Percentiles rank a stretch among this genome's conserved stretches.
Evolutionary conservation across 257 asterid genomes (phyloP).

Genomic region (Primulina tabacum): DNA sequence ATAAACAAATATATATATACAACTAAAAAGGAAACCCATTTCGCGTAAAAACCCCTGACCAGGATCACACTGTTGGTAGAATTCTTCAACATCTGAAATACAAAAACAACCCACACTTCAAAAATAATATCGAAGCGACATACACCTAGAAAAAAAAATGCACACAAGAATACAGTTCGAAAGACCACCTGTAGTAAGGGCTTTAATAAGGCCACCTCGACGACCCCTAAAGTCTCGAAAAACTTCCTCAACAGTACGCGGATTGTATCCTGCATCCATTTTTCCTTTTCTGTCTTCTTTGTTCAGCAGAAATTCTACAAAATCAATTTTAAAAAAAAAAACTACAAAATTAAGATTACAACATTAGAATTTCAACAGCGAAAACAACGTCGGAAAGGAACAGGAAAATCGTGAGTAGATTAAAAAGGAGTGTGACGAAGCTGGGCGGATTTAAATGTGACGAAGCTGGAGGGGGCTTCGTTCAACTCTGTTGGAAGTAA

Average conservation of each 20-base stretch:
- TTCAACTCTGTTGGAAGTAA: conserved; percentile 31
- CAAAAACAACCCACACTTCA: not conserved
- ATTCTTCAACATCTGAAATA: conserved; percentile 56
- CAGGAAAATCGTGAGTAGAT: conserved; percentile 13
- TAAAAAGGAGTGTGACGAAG: conserved; percentile 8
- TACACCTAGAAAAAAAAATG: not conserved
- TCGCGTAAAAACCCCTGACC: conserved; percentile 25
- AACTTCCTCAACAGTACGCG: conserved; percentile 54
- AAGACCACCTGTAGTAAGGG: conserved; percentile 49
- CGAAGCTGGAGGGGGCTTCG: not conserved
- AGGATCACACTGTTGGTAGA: conserved; percentile 58
- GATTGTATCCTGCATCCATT: conserved; percentile 41
- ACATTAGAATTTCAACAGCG: not conserved
- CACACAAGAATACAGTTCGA: not conserved
- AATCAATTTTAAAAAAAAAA: not conserved
- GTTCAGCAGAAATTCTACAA: conserved; percentile 3
- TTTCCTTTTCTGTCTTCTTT: not conserved
- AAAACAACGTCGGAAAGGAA: not conserved
- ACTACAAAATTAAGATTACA: not conserved
- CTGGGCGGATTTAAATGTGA: conserved; percentile 46
- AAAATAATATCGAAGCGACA: not conserved
- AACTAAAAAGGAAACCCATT: not conserved
- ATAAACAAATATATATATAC: conserved; percentile 9
- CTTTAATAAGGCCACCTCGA: conserved; percentile 51
- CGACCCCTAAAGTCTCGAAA: conserved; percentile 52